Evolutionary conservation across 2,329 filamentous ascomycete species (phyloP).

Genomic region (Xylariales sp.): DNA sequence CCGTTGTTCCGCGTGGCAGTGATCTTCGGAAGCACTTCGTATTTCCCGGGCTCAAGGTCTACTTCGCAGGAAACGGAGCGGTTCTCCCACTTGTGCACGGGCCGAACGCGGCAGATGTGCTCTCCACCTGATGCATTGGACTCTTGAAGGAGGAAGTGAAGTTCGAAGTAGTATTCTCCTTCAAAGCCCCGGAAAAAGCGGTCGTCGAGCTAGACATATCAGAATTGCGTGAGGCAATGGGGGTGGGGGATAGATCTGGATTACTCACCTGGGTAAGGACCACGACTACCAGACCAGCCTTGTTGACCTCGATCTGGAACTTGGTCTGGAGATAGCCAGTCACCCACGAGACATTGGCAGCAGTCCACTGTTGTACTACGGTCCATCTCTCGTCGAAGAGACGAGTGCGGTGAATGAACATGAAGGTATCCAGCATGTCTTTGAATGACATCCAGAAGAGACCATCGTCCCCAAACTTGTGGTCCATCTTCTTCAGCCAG

Average conservation of each 20-base stretch:
- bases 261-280: conserved; percentile 33
- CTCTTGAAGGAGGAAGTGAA: conserved; percentile 40
- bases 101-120: conserved; percentile 29
- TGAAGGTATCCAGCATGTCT: conserved; percentile 41
- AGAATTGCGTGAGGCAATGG: background rate
- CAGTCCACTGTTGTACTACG: conserved; percentile 40
- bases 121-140: conserved; percentile 20
- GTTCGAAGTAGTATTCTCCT: conserved; percentile 37
- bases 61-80: conserved; percentile 69
- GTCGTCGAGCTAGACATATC: conserved; percentile 34
- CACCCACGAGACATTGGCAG: conserved; percentile 38
- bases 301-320: conserved; percentile 37
- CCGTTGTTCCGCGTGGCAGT: conserved; percentile 45
- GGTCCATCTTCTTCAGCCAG: conserved; percentile 62
- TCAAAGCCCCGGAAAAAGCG: conserved; percentile 41
- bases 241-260: background rate
- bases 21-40: conserved; percentile 66
- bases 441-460: conserved; percentile 43
- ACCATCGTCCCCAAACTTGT: conserved; percentile 66
- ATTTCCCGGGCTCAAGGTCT: conserved; percentile 62
- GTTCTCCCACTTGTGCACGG: conserved; percentile 38
- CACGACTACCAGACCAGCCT: conserved; percentile 36
- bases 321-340: conserved; percentile 40
- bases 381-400: conserved; percentile 43
- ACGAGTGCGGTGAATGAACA: conserved; percentile 39